Evolutionary conservation across 202 grass and related monocot species (phyloP).

Genomic region (Elaeis oleifera): DNA sequence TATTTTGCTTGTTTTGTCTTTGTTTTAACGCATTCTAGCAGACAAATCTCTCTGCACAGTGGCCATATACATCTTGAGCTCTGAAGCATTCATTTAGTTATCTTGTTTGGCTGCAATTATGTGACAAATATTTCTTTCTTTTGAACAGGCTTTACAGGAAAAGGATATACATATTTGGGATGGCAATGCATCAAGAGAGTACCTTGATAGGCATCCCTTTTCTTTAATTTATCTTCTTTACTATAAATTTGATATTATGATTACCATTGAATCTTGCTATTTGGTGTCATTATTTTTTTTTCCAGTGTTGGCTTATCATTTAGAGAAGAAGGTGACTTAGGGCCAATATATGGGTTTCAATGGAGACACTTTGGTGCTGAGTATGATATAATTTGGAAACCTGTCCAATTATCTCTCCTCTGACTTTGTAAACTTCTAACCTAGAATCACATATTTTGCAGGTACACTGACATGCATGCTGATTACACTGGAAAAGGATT

Average conservation of each 20-base stretch:
- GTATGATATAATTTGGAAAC: conserved; percentile 34
- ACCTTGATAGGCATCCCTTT: conserved; percentile 66
- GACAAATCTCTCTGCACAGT: too few species aligned
- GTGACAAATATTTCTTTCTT: conserved; percentile 13
- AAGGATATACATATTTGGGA: conserved; percentile 88
- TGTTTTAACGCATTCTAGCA: too few species aligned
- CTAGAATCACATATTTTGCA: conserved; percentile 13
- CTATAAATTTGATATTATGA: too few species aligned
- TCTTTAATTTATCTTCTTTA: neutral
- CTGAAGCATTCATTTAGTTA: too few species aligned
- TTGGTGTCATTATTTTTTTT: conserved; percentile 7
- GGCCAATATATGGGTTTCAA: conserved; percentile 84
- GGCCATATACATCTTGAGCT: too few species aligned
- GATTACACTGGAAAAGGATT: conserved; percentile 85
- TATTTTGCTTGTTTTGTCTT: too few species aligned
- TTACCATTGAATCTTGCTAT: neutral
- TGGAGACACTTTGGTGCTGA: conserved; percentile 89
- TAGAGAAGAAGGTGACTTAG: conserved; percentile 84
- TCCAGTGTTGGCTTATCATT: conserved; percentile 61
- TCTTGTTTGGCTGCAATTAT: neutral
- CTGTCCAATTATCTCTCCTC: neutral
- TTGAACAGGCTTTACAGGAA: conserved; percentile 62
- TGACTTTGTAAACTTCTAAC: neutral
- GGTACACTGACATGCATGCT: conserved; percentile 86
- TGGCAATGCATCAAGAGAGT: conserved; percentile 85